Evolutionary conservation across 805 yeast species (phyloP).

Genomic region (Wickerhamomyces bovis): DNA sequence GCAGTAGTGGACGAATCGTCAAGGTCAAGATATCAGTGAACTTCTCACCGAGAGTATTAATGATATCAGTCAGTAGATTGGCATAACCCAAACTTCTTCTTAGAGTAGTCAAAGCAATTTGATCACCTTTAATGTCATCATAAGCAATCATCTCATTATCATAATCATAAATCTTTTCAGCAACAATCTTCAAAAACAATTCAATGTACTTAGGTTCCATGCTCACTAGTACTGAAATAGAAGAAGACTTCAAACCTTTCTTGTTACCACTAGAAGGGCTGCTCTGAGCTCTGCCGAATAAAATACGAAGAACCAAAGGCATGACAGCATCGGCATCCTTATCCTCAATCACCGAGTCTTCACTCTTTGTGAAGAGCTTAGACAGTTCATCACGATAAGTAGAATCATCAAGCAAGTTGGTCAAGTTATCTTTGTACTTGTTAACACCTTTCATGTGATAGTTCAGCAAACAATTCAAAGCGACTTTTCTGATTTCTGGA

Average conservation of each 20-base stretch:
- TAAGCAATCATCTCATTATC: constrained; percentile 18
- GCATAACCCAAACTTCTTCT: constrained; percentile 60
- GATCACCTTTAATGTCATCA: constrained; percentile 15
- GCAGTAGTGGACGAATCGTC: constrained; percentile 31
- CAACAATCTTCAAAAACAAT: constrained; percentile 58
- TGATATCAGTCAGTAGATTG: constrained; percentile 50
- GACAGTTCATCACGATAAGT: constrained; percentile 81
- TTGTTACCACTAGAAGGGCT: constrained; percentile 63
- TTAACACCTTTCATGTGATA: constrained; percentile 52
- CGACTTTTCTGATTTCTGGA: constrained; percentile 60
- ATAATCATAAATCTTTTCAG: constrained; percentile 42
- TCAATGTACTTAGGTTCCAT: constrained; percentile 45
- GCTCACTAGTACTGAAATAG: constrained; percentile 56
- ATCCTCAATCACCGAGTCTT: constrained; percentile 48
- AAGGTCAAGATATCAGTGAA: constrained; percentile 38
- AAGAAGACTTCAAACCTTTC: constrained; percentile 65
- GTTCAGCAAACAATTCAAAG: constrained; percentile 63
- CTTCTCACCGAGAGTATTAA: constrained; percentile 52
- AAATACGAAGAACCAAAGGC: constrained; percentile 69
- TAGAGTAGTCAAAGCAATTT: constrained; percentile 29
- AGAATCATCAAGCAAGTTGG: constrained; percentile 73
- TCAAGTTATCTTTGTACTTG: constrained; percentile 68
- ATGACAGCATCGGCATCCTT: constrained; percentile 55
- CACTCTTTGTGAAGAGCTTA: constrained; percentile 48
- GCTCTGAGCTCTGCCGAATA: constrained; percentile 83